phyloP scores from a whole-genome alignment of 1,284 basidiomycete genomes.

The Pisolithus thermaeus region DNA sequence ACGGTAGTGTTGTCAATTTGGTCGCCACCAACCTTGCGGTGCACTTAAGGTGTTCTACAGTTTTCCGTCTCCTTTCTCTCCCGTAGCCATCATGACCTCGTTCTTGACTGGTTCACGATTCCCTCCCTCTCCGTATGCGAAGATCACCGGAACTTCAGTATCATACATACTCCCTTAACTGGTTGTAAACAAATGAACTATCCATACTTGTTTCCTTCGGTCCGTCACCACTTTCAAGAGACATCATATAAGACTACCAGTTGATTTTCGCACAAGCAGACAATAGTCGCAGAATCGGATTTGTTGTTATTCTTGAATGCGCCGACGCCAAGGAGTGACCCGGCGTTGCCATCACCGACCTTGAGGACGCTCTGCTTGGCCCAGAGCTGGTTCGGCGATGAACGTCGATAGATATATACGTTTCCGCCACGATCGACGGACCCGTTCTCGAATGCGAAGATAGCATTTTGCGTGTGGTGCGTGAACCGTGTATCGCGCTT shows the following conservation, averaged over 20 bases:
- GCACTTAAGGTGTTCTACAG: constrained; percentile 19
- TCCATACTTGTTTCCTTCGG: constrained; percentile 10
- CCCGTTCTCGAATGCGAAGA: constrained; percentile 81
- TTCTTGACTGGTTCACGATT: constrained; percentile 31
- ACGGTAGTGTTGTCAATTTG: constrained; percentile 3
- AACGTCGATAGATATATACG: constrained; percentile 75
- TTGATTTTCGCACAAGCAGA: constrained; percentile 77
- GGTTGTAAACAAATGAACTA: constrained; percentile 30
- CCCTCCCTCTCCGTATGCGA: constrained; percentile 19
- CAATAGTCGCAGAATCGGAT: constrained; percentile 33
- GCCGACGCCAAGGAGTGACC: constrained; percentile 77
- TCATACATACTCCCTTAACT: constrained; percentile 33
- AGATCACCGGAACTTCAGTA: constrained; percentile 28
- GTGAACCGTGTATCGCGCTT: constrained; percentile 87
- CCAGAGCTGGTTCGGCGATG: constrained; percentile 42
- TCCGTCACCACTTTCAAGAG: constrained; percentile 19
- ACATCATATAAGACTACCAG: constrained; percentile 58
- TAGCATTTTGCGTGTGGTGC: constrained; percentile 53
- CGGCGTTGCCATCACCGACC: constrained; percentile 65
- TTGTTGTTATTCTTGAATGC: constrained; percentile 37
- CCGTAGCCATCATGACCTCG: constrained; percentile 27
- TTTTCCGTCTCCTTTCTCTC: constrained; percentile 17
- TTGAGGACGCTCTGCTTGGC: constrained; percentile 78
- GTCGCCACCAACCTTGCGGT: constrained; percentile 13
- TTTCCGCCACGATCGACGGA: constrained; percentile 63